A percentile compares a stretch with the other conserved stretches of the same genome.
Evolutionary conservation across 176 grass and related monocot genomes (phyloP).

Genomic region (Oryza glumipatula): DNA sequence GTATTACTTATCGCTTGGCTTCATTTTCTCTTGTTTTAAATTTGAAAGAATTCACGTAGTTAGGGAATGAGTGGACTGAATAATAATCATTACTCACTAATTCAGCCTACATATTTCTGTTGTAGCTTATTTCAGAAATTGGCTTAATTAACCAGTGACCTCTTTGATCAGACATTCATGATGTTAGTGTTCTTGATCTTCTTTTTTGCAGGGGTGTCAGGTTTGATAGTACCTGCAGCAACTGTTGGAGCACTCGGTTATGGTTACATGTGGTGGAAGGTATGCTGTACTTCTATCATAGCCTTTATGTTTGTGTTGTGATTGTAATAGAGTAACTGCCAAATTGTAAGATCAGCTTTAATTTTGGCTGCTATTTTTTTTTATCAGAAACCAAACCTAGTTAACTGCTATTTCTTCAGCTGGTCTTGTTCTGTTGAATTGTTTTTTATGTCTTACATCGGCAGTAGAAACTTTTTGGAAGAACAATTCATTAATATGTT

Average conservation of each 20-base stretch:
- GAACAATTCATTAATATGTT: neutral
- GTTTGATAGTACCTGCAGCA: conserved; percentile 85
- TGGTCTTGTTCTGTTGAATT: conserved; percentile 28
- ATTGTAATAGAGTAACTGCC: conserved; percentile 7
- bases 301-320: conserved; percentile 35
- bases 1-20: neutral
- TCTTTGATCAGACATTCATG: conserved; percentile 20
- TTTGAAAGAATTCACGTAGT: neutral
- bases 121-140: conserved; percentile 20
- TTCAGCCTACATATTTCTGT: neutral
- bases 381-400: conserved; percentile 7
- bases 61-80: neutral
- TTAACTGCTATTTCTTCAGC: neutral
- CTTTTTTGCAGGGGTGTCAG: conserved; percentile 60
- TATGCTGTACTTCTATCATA: conserved; percentile 43
- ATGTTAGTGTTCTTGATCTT: conserved; percentile 40
- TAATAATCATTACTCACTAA: no score
- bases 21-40: conserved; percentile 1
- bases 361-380: conserved; percentile 11
- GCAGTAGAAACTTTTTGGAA: neutral
- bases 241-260: conserved; percentile 88
- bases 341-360: neutral
- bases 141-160: neutral
- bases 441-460: neutral
- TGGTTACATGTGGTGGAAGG: conserved; percentile 99